Evolutionary conservation across 805 yeast species (phyloP).

Genomic region (Wickerhamiella allomyrinae): DNA sequence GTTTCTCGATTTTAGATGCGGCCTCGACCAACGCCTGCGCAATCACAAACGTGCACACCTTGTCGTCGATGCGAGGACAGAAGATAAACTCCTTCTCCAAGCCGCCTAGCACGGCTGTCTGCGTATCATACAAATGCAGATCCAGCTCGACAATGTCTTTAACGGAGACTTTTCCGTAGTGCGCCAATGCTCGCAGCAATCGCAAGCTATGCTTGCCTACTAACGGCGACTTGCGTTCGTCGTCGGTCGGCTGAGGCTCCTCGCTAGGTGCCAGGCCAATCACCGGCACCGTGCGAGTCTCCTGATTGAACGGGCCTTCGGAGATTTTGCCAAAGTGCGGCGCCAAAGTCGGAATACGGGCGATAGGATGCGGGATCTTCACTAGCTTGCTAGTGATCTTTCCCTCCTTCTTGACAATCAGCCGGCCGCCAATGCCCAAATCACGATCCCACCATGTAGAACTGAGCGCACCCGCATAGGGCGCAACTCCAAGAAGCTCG

Average conservation of each 20-base stretch:
- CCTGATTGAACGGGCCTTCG: slow-evolving; percentile 57
- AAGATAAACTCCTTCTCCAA: slow-evolving; percentile 59
- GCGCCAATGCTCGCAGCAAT: slow-evolving; percentile 55
- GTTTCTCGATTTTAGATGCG: slow-evolving; percentile 25
- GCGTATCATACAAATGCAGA: slow-evolving; percentile 68
- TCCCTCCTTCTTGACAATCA: slow-evolving; percentile 35
- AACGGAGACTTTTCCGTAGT: slow-evolving; percentile 43
- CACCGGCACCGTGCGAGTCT: slow-evolving; percentile 71
- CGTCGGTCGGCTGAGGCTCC: slow-evolving; percentile 33
- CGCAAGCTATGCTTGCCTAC: slow-evolving; percentile 54
- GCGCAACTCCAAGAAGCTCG: slow-evolving; percentile 69
- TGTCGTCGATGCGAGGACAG: slow-evolving; percentile 76
- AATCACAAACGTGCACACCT: slow-evolving; percentile 69
- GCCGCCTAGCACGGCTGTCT: slow-evolving; percentile 68
- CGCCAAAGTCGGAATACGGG: slow-evolving; percentile 71
- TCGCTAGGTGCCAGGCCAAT: slow-evolving; percentile 38
- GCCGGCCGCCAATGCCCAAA: slow-evolving; percentile 69
- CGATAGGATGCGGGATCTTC: slow-evolving; percentile 34
- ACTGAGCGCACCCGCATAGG: slow-evolving; percentile 48
- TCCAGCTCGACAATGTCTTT: slow-evolving; percentile 55
- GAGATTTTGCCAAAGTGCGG: slow-evolving; percentile 73
- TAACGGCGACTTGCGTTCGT: slow-evolving; percentile 53
- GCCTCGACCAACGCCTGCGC: slow-evolving; percentile 42
- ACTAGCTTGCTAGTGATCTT: slow-evolving; percentile 25
- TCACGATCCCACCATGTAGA: slow-evolving; percentile 73